A percentile compares a stretch with the other conserved stretches of the same genome.
phyloP scores from a whole-genome alignment of 2,329 filamentous ascomycete species.

The Colletotrichum somersetense region DNA sequence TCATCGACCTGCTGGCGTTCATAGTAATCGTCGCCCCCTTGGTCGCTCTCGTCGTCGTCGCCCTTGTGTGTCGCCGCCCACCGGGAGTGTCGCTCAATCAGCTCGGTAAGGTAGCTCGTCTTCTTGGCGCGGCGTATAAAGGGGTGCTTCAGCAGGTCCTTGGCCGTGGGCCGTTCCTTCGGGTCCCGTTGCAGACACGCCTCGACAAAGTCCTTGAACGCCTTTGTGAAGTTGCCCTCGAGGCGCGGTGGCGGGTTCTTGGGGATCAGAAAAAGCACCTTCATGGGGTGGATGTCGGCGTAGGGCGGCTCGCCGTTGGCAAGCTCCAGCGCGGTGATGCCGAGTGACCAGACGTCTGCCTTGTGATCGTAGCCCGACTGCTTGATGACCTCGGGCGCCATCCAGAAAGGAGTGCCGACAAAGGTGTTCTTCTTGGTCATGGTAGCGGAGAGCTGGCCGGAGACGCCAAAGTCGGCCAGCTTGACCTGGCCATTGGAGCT shows the following conservation, averaged over 20 bases:
- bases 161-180: slow-evolving; percentile 86
- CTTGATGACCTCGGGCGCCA: slow-evolving; percentile 99
- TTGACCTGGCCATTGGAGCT: slow-evolving; percentile 95
- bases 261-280: slow-evolving; percentile 94
- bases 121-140: slow-evolving; percentile 94
- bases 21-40: slow-evolving; percentile 66
- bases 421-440: slow-evolving; percentile 99
- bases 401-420: slow-evolving; percentile 98
- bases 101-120: slow-evolving; percentile 94
- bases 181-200: slow-evolving; percentile 90
- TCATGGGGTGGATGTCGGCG: slow-evolving; percentile 98
- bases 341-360: slow-evolving; percentile 96
- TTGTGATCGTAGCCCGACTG: slow-evolving; percentile 98
- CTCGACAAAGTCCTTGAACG: slow-evolving; percentile 87
- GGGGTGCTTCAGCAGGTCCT: slow-evolving; percentile 87
- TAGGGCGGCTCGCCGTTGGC: slow-evolving; percentile 95
- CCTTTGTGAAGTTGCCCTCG: slow-evolving; percentile 83
- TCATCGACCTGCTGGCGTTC: slow-evolving; percentile 75
- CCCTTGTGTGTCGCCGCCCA: slow-evolving; percentile 87
- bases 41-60: slow-evolving; percentile 74
- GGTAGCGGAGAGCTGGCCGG: slow-evolving; percentile 93
- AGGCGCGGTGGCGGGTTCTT: slow-evolving; percentile 90
- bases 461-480: slow-evolving; percentile 96
- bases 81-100: slow-evolving; percentile 90
- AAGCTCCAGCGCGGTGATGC: slow-evolving; percentile 92